Base-by-base conservation (phyloP, 768 basidiomycete species). In the Collybiopsis confluens region DNA sequence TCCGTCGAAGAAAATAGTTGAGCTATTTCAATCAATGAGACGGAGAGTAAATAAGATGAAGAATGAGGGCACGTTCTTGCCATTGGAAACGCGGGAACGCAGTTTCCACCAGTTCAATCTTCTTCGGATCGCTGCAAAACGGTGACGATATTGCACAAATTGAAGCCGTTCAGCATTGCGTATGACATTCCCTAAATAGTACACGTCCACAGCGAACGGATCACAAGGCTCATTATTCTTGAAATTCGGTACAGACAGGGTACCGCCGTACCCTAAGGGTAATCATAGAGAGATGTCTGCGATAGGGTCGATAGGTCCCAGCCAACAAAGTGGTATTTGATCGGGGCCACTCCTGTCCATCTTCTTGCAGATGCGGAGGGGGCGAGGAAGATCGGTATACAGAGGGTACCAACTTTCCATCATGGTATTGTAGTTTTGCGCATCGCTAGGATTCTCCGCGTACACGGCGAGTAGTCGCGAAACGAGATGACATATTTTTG, bases 241-340 rank as follows among this genome's bases (percentile, higher is more conserved):
- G n/a, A n/a, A n/a, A n/a, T n/a, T n/a, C n/a, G n/a, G n/a, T n/a
- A n/a, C n/a, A n/a, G n/a, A n/a, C n/a, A n/a, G n/a, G n/a, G n/a
- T n/a, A n/a, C n/a, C n/a, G n/a, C n/a, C n/a, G n/a, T n/a, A n/a
- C n/a, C n/a, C n/a, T n/a, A n/a, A n/a, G n/a, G n/a, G n/a, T n/a
- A n/a, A n/a, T n/a, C n/a, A n/a, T n/a, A n/a, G n/a, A n/a, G n/a
- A n/a, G n/a, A n/a, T n/a, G n/a, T n/a, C n/a, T n/a, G n/a, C n/a
- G n/a, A n/a, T n/a, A n/a, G n/a, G n/a, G n/a, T 52, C 0, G 74
- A 69, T 1, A 71, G 48, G 1, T 69, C 73, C 56, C 73, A 75
- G 47, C 74, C 72, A 13, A 70, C 73, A 42, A 71, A 63, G 36
- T 71, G 70, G 41, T 73, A 74, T 45, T 61, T 68, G 2, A 65